These are phyloP conservation scores for Pestalotiopsis sp. DNA, from an alignment of 2,329 filamentous ascomycete species.

Conservation along the genomic window DNA sequence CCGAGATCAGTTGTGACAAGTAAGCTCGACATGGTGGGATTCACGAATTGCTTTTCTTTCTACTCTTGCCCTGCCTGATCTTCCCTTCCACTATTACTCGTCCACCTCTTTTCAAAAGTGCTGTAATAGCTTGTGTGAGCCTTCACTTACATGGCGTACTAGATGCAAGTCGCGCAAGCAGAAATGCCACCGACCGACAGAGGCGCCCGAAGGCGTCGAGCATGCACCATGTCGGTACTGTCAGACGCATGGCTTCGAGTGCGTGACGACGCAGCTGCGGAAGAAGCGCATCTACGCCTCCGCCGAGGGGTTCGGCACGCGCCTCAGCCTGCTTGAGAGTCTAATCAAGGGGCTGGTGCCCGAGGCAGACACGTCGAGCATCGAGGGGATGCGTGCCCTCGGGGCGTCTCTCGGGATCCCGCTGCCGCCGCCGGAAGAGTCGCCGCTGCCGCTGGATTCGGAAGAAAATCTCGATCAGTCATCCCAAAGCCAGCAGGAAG, in stretches of 20 bases:
- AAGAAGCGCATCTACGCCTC: conserved; percentile 44
- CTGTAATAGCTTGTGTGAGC: not conserved
- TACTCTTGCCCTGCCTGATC: not conserved
- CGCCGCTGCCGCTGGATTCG: conserved; percentile 12
- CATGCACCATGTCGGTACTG: conserved; percentile 42
- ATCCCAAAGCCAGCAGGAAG: conserved; percentile 21
- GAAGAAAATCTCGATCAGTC: conserved; percentile 17
- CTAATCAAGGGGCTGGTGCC: conserved; percentile 43
- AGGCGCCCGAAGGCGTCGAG: conserved; percentile 18
- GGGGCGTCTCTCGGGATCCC: conserved; percentile 38
- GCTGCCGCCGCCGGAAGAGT: conserved; percentile 28
- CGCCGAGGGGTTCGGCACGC: conserved; percentile 39
- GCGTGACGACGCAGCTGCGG: conserved; percentile 42
- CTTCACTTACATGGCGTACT: not conserved
- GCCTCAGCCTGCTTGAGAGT: conserved; percentile 40
- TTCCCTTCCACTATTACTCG: not conserved
- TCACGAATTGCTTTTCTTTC: not conserved
- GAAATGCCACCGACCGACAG: conserved; percentile 39
- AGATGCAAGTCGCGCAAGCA: conserved; percentile 46
- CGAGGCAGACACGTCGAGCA: conserved; percentile 39
- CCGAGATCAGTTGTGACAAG: conserved; percentile 43
- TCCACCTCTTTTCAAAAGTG: not conserved
- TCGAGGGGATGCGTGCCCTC: conserved; percentile 39
- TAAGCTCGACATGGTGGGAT: conserved; percentile 8
- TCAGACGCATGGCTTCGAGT: conserved; percentile 37